Conservation (phyloP, 2,329 filamentous ascomycete species). For the Pezicula neosporulosa region DNA sequence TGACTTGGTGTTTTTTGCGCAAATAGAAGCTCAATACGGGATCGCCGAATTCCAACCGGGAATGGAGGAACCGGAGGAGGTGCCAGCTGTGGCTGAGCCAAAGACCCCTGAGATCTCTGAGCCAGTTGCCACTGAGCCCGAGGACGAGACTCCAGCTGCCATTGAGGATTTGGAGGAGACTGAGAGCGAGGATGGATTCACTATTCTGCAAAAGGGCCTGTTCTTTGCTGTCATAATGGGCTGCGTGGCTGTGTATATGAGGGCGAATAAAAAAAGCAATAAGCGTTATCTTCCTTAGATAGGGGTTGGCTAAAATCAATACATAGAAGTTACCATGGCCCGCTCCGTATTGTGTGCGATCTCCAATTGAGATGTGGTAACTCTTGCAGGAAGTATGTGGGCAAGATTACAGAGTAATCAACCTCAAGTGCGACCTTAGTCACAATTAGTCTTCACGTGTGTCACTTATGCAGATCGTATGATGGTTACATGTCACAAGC, state of each 20-base stretch:
- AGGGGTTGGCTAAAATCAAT: not conserved
- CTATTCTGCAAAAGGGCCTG: conserved; percentile 45
- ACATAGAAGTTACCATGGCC: not conserved
- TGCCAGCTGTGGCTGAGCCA: conserved; percentile 10
- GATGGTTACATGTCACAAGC: too few relatives aligned
- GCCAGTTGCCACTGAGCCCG: conserved; percentile 8
- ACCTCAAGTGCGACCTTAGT: too few relatives aligned
- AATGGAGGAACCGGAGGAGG: conserved; percentile 20
- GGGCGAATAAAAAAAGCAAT: conserved; percentile 33
- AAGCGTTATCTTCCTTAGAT: conserved; percentile 11
- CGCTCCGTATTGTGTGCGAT: not conserved
- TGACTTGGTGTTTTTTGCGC: conserved; percentile 21
- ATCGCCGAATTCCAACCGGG: conserved; percentile 27
- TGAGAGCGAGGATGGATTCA: conserved; percentile 32
- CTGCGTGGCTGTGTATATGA: conserved; percentile 42
- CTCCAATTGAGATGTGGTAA: conserved; percentile 1
- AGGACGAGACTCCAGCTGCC: conserved; percentile 8
- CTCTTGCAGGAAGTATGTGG: conserved; percentile 11
- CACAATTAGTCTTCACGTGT: too few relatives aligned
- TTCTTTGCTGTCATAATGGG: conserved; percentile 46
- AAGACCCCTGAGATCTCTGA: conserved; percentile 6
- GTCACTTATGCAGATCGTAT: too few relatives aligned
- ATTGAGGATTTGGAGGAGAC: conserved; percentile 25
- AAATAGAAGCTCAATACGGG: conserved; percentile 24
- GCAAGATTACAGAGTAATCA: not conserved